Evolutionary conservation across 1,284 basidiomycete genomes (phyloP), one percentile per base, ranked within the genome.

Genomic region (Malassezia restricta): DNA sequence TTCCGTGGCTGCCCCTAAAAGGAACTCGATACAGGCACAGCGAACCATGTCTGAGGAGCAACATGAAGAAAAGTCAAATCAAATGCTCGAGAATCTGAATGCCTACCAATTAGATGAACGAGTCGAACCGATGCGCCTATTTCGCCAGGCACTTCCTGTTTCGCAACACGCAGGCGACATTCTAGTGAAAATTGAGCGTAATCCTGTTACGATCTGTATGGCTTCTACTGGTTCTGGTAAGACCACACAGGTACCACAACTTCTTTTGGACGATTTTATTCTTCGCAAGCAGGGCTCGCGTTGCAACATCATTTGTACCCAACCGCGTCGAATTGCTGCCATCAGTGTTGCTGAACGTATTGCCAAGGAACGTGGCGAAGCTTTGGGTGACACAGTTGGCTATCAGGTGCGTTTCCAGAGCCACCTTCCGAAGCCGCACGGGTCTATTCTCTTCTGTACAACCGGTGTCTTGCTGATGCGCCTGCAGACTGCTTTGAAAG

Each of bases 201-300:
- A 94, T 73, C 85, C 90, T 32, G 86, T 95, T 51, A 88, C 86
- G 1, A 85, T 96, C 57, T 83, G 86, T 62, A 89, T 92, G 86
- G 91, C 90, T 27, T 84, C 88, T 2, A 95, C 91, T 1, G 90
- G 91, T 40, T 94, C 88, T 0, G 91, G 91, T 8, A 95, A 95
- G 76, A 94, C 90, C 7, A 95, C 91, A 0, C 91, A 96, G 72
- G 82, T 95, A 35, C 91, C 91, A 2, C 91, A 95, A 74, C 78
- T 95, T 44, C 82, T 95, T 57, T 80, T 96, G 44, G 90, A 96
- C 68, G 80, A 86, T 46, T 84, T 79, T 68, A 91, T 90, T 61
- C 78, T 84, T 29, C 77, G 79, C 31, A 85, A 83, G 28, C 78
- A 86, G 55, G 91, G 91, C 12, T 83, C 86, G 0, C 76, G 78